Base-by-base conservation (phyloP, 768 basidiomycete genomes). In the Xerocomellus chrysenteron region DNA sequence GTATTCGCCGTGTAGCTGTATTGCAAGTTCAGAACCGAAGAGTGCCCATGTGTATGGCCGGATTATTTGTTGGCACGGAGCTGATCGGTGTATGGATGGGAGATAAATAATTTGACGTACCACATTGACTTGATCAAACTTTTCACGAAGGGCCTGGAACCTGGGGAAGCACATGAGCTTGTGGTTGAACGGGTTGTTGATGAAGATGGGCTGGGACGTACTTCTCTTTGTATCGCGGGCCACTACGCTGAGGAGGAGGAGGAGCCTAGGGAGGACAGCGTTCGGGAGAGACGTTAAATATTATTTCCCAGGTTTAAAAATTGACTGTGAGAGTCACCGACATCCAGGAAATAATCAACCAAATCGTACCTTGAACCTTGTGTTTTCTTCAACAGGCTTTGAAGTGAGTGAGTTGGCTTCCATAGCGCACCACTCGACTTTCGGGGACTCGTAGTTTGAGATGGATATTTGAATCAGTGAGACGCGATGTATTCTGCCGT, bases 211-310 rank as follows among this genome's bases (percentile, higher is more conserved):
- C 4, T 3, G 2, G 14, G 17, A 50, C 68, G 9, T 41, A 73
- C 70, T 72, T 72, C 61, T 73, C 70, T 32, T 72, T 72, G 62
- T 70, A 73, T 39, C 70, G 62, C 21, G 40, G 37, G 32, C 63
- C 64, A n/a, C 58, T 47, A 21, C 62, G 64, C 50, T 62, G 60
- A 26, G 57, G 58, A 16, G 50, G 58, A 16, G 47, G 48, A 26
- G 63, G 63, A 21, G 53, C 53, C 68, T 59, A 17, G 4, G n/a
- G 35, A 53, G 5, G 28, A 45, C 33, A 4, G 11, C 16, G 24
- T 47, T n/a, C 36, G 17, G 37, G 43, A 14, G 28, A 42, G 8
- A 28, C 16, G 11, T 52, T n/a, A 52, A 37, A 43, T 16, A 30
- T 33, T 13, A 32, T 35, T 42, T 45, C 19, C 46, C 32, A 45